Conservation (phyloP, 768 basidiomycete species). For the Gloeostereum incarnatum region DNA sequence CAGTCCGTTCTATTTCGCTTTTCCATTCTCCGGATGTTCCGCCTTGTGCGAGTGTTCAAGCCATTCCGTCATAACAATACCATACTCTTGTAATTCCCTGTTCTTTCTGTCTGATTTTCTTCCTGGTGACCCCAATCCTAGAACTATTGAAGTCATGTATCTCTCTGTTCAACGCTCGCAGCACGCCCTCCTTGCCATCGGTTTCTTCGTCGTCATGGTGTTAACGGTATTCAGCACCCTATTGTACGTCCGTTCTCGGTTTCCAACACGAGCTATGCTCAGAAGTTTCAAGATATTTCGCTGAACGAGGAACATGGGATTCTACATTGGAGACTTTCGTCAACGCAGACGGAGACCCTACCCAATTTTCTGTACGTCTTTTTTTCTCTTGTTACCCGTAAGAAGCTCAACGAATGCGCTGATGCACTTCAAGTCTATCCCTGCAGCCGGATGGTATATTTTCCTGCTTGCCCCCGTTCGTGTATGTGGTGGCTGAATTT, state of each 20-base stretch:
- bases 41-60: conserved; percentile 80
- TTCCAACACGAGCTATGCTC: background rate
- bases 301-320: conserved; percentile 89
- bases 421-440: conserved; percentile 39
- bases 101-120: background rate
- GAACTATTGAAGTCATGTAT: conserved; percentile 91
- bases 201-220: conserved; percentile 85
- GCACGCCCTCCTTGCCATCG: conserved; percentile 78
- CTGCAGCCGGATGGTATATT: conserved; percentile 69
- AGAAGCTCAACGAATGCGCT: too few species aligned
- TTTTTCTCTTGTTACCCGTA: background rate
- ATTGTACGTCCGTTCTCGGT: conserved; percentile 34
- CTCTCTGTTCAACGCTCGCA: conserved; percentile 78
- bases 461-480: conserved; percentile 8
- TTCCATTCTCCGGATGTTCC: conserved; percentile 85
- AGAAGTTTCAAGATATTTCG: conserved; percentile 56
- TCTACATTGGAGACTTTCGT: conserved; percentile 70
- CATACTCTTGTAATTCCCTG: conserved; percentile 57
- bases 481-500: background rate
- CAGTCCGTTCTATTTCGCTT: conserved; percentile 85
- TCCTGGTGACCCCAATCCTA: conserved; percentile 15
- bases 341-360: conserved; percentile 77
- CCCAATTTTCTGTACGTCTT: conserved; percentile 58
- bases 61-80: conserved; percentile 83
- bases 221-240: conserved; percentile 84